Conservation (phyloP, 257 asterid genomes). For the Nicotiana obtusifolia region DNA sequence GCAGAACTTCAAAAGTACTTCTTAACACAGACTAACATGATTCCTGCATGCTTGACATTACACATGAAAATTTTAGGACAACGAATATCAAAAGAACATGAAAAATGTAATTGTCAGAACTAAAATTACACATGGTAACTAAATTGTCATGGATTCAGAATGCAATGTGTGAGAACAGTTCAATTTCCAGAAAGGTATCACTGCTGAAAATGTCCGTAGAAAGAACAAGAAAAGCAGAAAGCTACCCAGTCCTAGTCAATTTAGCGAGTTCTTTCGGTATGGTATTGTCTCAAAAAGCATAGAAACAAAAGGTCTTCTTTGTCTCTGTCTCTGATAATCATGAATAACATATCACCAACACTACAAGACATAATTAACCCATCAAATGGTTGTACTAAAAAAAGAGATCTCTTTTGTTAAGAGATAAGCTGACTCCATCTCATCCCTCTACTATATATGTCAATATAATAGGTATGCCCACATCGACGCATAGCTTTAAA, state of each 20-base stretch:
- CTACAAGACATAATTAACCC: too few relatives aligned
- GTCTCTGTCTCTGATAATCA: too few relatives aligned
- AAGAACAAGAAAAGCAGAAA: too few relatives aligned
- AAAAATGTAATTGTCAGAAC: not conserved
- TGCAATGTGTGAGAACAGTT: too few relatives aligned
- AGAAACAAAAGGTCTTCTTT: too few relatives aligned
- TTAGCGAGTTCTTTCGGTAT: too few relatives aligned
- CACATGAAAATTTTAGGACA: not conserved
- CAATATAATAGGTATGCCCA: not conserved
- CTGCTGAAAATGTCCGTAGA: too few relatives aligned
- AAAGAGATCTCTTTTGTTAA: not conserved
- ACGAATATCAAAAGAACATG: not conserved
- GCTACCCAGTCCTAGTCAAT: too few relatives aligned
- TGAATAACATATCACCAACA: too few relatives aligned
- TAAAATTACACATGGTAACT: not conserved
- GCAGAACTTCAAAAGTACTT: not conserved
- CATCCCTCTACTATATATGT: not conserved
- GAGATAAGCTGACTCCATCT: not conserved
- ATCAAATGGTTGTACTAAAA: not conserved
- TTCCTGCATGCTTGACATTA: conserved; percentile 1
- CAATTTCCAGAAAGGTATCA: too few relatives aligned
- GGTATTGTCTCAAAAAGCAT: too few relatives aligned
- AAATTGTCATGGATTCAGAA: not conserved
- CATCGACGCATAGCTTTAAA: not conserved
- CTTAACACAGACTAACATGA: not conserved